Percentiles rank a stretch among this genome's conserved stretches.
Evolutionary conservation across 345 rosid genomes (phyloP).

Genomic region (Combretum micranthum): DNA sequence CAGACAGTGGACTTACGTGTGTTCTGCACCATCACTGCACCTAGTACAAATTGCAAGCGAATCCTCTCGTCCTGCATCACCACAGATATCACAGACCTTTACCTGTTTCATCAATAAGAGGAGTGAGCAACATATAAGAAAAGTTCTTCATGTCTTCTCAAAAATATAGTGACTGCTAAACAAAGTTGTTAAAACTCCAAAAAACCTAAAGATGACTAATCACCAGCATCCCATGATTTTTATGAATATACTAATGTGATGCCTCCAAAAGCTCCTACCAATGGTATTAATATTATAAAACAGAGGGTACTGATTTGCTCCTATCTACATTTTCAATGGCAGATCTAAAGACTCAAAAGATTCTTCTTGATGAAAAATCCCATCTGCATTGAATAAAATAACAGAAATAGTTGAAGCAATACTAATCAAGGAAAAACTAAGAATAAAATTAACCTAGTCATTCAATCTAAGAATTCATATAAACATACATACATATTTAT

Average conservation of each 20-base stretch:
- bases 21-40: constrained; percentile 99
- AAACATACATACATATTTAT: background rate
- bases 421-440: constrained; percentile 1
- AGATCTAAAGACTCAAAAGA: background rate
- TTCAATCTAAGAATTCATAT: no score
- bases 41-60: constrained; percentile 84
- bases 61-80: constrained; percentile 99
- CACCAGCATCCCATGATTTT: no score
- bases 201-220: no score
- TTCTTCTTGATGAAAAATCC: background rate
- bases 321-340: background rate
- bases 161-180: background rate
- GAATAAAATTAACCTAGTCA: background rate
- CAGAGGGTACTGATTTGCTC: no score
- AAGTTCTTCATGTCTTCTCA: background rate
- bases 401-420: background rate
- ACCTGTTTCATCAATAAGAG: constrained; percentile 54
- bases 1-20: constrained; percentile 57
- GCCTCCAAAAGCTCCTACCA: no score
- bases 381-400: background rate
- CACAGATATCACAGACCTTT: constrained; percentile 98
- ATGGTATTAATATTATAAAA: no score
- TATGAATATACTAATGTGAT: no score
- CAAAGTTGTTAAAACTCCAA: background rate
- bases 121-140: background rate